phyloP scores from a whole-genome alignment of 352 stramenopile genomes.

The Thraustochytrium sp. region DNA sequence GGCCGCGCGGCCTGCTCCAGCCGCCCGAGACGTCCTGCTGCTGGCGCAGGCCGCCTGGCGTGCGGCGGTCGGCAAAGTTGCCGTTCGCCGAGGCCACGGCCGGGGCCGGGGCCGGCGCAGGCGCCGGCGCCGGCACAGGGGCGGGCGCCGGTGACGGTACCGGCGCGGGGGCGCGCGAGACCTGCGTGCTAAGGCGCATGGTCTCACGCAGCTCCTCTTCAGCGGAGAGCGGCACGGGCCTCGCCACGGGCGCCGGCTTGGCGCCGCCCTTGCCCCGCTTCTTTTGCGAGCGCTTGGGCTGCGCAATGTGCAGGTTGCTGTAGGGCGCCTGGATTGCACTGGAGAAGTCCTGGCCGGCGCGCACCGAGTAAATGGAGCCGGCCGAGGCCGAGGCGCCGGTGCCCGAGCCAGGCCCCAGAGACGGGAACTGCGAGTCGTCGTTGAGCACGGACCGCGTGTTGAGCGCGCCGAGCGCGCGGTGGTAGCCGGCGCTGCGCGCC shows the following conservation, averaged over 20 bases:
- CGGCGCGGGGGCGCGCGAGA: neutral
- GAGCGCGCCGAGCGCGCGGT: neutral
- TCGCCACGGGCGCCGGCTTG: neutral
- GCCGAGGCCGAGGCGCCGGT: neutral
- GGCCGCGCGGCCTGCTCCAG: neutral
- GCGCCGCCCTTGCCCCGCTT: neutral
- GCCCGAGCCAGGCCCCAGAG: neutral
- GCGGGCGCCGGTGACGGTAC: neutral
- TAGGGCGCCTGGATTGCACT: slow-evolving; percentile 1
- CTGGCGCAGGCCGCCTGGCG: neutral
- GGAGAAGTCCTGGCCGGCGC: slow-evolving; percentile 27
- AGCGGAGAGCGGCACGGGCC: neutral
- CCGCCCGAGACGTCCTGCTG: neutral
- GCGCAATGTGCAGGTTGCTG: neutral
- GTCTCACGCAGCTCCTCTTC: neutral
- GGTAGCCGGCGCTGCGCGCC: neutral
- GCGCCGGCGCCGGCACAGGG: neutral
- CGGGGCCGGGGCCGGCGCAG: neutral
- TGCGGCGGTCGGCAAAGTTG: neutral
- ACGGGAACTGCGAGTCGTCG: neutral
- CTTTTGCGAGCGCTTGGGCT: neutral
- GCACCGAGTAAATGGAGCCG: neutral
- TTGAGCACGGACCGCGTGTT: neutral
- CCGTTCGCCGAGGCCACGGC: neutral
- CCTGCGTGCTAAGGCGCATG: neutral